These are phyloP conservation scores for Grosmannia serpens DNA, from an alignment of 2,329 filamentous ascomycete genomes.

Conservation along the genomic window DNA sequence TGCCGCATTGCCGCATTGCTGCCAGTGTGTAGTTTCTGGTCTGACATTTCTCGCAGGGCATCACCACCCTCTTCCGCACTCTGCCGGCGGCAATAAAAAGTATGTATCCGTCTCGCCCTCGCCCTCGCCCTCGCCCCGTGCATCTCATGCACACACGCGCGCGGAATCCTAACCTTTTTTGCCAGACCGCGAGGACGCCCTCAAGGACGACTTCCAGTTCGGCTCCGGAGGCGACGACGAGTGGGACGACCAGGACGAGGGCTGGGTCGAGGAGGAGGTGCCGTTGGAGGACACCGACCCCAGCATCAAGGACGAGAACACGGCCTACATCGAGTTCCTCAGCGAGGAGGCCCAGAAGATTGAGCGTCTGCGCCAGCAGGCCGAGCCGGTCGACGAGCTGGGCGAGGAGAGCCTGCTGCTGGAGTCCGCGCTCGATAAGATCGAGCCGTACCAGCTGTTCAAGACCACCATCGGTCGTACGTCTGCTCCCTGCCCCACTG, in stretches of 20 bases:
- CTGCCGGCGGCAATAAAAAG: constrained; percentile 78
- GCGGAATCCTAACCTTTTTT: too few relatives aligned
- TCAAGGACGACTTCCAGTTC: constrained; percentile 74
- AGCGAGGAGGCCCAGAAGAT: constrained; percentile 90
- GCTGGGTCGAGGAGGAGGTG: constrained; percentile 70
- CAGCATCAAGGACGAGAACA: constrained; percentile 70
- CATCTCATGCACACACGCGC: background rate
- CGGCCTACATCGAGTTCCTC: constrained; percentile 89
- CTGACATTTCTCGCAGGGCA: constrained; percentile 36
- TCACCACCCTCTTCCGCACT: constrained; percentile 84
- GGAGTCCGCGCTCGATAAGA: constrained; percentile 85
- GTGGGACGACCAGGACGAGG: constrained; percentile 64
- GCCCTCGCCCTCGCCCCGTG: too few relatives aligned
- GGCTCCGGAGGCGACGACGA: constrained; percentile 65
- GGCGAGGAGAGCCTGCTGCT: constrained; percentile 86
- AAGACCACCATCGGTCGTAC: constrained; percentile 70
- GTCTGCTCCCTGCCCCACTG: constrained; percentile 23
- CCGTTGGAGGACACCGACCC: constrained; percentile 49
- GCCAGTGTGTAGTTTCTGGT: too few relatives aligned
- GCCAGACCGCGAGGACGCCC: constrained; percentile 85
- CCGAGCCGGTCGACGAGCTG: constrained; percentile 74
- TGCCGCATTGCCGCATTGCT: too few relatives aligned
- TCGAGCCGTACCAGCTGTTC: constrained; percentile 90
- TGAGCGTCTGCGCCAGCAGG: constrained; percentile 49
- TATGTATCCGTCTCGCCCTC: constrained; percentile 28